These are phyloP conservation scores for Trypanosomatidae sp. DNA, from an alignment of 208 protist genomes.

Conservation along the genomic window DNA sequence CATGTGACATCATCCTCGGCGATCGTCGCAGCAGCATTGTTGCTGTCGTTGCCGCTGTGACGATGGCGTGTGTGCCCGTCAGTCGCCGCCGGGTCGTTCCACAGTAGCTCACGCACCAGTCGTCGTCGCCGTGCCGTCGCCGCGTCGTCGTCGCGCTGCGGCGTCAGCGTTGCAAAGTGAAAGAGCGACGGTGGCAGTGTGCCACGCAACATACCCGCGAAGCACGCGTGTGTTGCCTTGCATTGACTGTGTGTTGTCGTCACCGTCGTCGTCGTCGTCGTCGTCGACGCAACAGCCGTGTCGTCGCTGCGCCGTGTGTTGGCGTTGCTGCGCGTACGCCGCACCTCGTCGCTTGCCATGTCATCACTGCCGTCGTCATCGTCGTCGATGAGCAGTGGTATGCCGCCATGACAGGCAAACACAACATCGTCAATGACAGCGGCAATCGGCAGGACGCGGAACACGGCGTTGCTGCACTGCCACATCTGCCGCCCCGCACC, in stretches of 20 bases:
- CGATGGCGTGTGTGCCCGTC: no score
- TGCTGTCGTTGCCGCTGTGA: not conserved
- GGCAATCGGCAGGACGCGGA: constrained; percentile 54
- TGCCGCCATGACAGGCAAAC: constrained; percentile 83
- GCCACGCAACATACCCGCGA: constrained; percentile 1
- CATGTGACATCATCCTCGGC: no score
- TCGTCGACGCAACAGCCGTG: no score
- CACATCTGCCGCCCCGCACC: constrained; percentile 42
- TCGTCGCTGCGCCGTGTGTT: no score
- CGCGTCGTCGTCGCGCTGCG: constrained; percentile 3
- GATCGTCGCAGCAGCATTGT: no score
- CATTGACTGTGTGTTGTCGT: no score
- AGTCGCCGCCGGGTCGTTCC: constrained; percentile 60
- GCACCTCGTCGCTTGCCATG: no score
- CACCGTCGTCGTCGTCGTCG: constrained; percentile 1
- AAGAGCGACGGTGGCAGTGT: not conserved
- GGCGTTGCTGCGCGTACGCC: no score
- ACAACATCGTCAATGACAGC: constrained; percentile 74
- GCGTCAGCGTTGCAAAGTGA: constrained; percentile 1
- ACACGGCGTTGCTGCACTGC: constrained; percentile 49
- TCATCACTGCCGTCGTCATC: not conserved
- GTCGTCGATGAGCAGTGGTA: constrained; percentile 31
- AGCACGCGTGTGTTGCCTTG: no score
- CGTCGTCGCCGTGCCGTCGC: constrained; percentile 12
- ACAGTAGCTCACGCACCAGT: constrained; percentile 57